Evolutionary conservation across 2,329 filamentous ascomycete species (phyloP).

Genomic region (Phyllosticta paracitricarpa): DNA sequence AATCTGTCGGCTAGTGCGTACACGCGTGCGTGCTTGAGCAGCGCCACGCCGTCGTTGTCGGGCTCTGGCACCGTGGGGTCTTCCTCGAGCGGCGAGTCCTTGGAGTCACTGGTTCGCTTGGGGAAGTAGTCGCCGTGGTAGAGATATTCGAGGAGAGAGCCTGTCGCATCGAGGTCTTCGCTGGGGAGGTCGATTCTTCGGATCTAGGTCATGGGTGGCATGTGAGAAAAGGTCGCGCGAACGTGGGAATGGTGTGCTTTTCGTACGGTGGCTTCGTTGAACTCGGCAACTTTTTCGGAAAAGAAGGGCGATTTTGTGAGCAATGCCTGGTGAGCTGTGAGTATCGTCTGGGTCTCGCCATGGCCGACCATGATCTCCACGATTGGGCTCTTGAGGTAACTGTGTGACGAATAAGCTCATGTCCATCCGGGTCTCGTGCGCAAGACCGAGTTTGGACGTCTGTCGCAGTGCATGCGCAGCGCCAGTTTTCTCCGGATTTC

Average conservation of each 20-base stretch:
- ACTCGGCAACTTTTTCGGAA: slow-evolving; percentile 49
- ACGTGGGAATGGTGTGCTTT: slow-evolving; percentile 10
- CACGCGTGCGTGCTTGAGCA: slow-evolving; percentile 79
- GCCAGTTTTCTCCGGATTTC: background rate
- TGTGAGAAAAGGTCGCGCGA: background rate
- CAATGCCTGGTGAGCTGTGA: slow-evolving; percentile 73
- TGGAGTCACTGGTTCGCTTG: slow-evolving; percentile 45
- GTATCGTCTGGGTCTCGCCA: slow-evolving; percentile 48
- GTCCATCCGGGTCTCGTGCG: background rate
- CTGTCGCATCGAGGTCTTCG: slow-evolving; percentile 63
- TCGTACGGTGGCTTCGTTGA: slow-evolving; percentile 46
- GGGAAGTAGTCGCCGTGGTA: slow-evolving; percentile 87
- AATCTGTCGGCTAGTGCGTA: slow-evolving; percentile 84
- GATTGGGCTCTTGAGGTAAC: slow-evolving; percentile 40
- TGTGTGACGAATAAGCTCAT: slow-evolving; percentile 13
- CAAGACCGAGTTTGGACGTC: background rate
- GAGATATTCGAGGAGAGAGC: slow-evolving; percentile 72
- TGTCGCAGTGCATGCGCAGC: background rate
- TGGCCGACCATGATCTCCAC: slow-evolving; percentile 37
- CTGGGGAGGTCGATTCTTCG: slow-evolving; percentile 58
- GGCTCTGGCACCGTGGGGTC: slow-evolving; percentile 55
- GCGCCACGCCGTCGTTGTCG: slow-evolving; percentile 70
- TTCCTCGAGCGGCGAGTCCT: slow-evolving; percentile 57
- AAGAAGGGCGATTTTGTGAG: slow-evolving; percentile 69
- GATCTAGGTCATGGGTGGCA: slow-evolving; percentile 30